These are phyloP conservation scores for Magnaporthiopsis rhizophila DNA, from an alignment of 2,329 filamentous ascomycete species.

Conservation along the genomic window DNA sequence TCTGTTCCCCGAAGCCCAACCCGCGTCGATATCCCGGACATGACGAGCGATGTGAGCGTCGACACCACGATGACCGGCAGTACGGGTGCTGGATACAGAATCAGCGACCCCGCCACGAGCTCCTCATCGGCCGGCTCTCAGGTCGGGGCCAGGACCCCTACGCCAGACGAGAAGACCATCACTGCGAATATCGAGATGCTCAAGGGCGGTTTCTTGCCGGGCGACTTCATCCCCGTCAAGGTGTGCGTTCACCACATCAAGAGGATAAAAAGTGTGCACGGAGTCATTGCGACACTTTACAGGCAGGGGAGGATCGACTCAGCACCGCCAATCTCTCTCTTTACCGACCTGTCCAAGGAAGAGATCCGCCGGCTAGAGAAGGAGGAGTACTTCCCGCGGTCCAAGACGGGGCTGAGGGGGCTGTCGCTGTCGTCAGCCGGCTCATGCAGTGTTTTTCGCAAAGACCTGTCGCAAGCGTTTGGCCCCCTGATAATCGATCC, in stretches of 20 bases:
- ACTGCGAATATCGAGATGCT: constrained; percentile 77
- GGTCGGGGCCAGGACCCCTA: constrained; percentile 28
- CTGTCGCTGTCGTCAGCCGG: constrained; percentile 79
- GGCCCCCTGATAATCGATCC: constrained; percentile 86
- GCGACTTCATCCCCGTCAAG: constrained; percentile 72
- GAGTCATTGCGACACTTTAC: constrained; percentile 88
- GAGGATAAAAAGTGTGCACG: constrained; percentile 80
- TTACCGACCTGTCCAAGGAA: constrained; percentile 47
- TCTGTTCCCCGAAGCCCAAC: constrained; percentile 32
- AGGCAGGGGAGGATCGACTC: constrained; percentile 87
- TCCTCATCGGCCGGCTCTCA: constrained; percentile 3
- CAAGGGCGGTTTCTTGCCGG: constrained; percentile 76
- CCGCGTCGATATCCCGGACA: constrained; percentile 41
- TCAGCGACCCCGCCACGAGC: not conserved
- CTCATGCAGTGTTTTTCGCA: constrained; percentile 87
- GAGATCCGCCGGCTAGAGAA: constrained; percentile 62
- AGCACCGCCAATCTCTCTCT: constrained; percentile 44
- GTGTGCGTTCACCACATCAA: constrained; percentile 84
- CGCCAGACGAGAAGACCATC: constrained; percentile 66
- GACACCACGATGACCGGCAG: constrained; percentile 63
- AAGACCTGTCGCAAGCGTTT: constrained; percentile 84
- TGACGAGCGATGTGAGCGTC: constrained; percentile 56
- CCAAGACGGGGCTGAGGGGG: constrained; percentile 76
- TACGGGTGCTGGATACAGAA: constrained; percentile 37
- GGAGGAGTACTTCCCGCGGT: constrained; percentile 81